Base-by-base conservation (phyloP, 108 stramenopile genomes). In the Stephanodiscus minutulus region DNA sequence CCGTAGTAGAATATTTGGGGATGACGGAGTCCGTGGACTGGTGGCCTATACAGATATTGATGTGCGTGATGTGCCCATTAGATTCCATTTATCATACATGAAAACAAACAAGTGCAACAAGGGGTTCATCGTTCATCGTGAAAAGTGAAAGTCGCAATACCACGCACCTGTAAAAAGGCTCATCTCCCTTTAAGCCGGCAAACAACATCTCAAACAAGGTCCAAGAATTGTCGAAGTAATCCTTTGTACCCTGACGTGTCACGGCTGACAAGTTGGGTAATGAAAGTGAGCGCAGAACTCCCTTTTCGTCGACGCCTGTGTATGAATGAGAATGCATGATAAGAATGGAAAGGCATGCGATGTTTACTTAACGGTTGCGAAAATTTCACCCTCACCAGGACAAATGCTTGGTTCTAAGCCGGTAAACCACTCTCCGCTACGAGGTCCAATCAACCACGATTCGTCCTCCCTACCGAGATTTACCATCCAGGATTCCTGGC, bases 1-100 rank as follows among this genome's bases (percentile, higher is more conserved):
- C 96, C 97, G 72, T 97, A 98, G 81, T 98, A 98, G 39, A 98
- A 98, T 41, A 97, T 95, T 74, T 92, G 89, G 6, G 93, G 92
- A 64, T 94, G 93, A 18, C 93, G 83, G 31, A 95, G 73, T 50
- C 90, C 90, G 79, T 93, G 96, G 25, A 82, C 83, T 20, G 96
- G 93, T 20, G 96, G 91, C 24, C 86, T 82, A 8, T 28, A 13
- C 2, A 15, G 5, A 8, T 6, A 7, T 28, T 20, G 50, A 52
- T 8, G 7, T 17, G 50, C 7, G n/a, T 52, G 20, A 52, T 52
- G 47, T 55, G 27, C 25, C 25, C 15, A 39, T 39, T 39, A 39
- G 11, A 11, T 11, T 8, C n/a, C 8, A 11, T 39, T 39, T 1
- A 8, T 0, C 3, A 39, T 53, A 21, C 39, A 39, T 11, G 7